Evolutionary conservation across 2,329 filamentous ascomycete species (phyloP), one percentile per base, ranked within the genome.

Genomic region (Hypoxylon sp.): DNA sequence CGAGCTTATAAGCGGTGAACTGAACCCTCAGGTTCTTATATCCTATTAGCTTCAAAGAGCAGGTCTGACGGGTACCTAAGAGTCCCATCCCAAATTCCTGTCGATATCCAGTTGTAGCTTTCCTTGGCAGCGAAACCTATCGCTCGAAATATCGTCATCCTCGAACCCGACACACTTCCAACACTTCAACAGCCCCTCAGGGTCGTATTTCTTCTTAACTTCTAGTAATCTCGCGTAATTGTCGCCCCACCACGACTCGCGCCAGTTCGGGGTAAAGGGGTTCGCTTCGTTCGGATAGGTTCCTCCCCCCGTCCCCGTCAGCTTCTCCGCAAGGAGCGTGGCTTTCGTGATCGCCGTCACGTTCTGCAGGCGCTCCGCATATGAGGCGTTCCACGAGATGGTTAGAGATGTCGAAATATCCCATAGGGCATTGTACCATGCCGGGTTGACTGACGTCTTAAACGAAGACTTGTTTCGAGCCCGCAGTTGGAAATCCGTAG

Each of bases 261-360:
- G 72, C 72, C 74, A 79, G 47, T 77, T 65, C 13, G 72, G 69
- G 19, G 76, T 76, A 19, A 75, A 72, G 2, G 72, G 64, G 59
- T 79, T 75, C 4, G 72, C 77, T 69, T 81, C 79, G 64, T 79
- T 80, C 47, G 75, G 68, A 65, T 80, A 81, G 11, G 75, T 72
- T 3, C 79, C 79, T 28, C 74, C 75, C 5, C 74, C 73, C 1
- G 74, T 74, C 7, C 65, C 62, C 2, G 68, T 67, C 19, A 71
- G 30, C 17, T 62, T 37, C 26, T 72, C 68, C 2, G 54, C 54
- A 10, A 67, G 61, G 15, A 57, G 22, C 3, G 67, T 70, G 3
- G 48, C 54, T 7, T 32, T 63, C 7, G 67, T 66, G 3, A 68
- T 41, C 1, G 54, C 55, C 4, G 65, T 67, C 24, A 72, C 50